phyloP scores from a whole-genome alignment of 2,329 filamentous ascomycete genomes.

The Incumbomyces lentus region DNA sequence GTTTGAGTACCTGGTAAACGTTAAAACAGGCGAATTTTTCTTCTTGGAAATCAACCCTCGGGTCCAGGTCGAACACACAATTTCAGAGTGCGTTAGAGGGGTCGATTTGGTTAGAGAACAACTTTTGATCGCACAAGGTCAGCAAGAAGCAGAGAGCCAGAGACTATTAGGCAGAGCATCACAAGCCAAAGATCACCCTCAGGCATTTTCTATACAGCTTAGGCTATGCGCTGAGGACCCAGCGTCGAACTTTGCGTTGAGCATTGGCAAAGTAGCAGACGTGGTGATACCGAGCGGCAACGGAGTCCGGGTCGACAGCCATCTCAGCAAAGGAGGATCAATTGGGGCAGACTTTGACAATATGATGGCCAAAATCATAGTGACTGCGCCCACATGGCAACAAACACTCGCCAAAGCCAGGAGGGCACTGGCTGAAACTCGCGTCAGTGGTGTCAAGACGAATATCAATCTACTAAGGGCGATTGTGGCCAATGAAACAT shows the following conservation, averaged over 20 bases:
- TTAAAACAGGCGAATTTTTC: constrained; percentile 40
- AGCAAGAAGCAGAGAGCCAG: constrained; percentile 28
- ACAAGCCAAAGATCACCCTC: constrained; percentile 28
- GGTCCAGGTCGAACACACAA: constrained; percentile 52
- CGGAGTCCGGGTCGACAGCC: constrained; percentile 48
- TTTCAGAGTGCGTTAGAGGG: constrained; percentile 46
- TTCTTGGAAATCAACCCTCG: constrained; percentile 53
- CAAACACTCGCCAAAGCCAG: constrained; percentile 43
- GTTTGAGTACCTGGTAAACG: constrained; percentile 53
- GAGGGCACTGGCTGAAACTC: constrained; percentile 46
- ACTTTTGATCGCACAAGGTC: constrained; percentile 44
- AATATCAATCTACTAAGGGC: constrained; percentile 46
- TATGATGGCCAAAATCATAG: constrained; percentile 49
- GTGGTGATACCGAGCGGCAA: constrained; percentile 48
- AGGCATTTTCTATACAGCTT: constrained; percentile 43
- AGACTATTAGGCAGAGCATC: constrained; percentile 22
- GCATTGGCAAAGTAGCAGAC: constrained; percentile 48
- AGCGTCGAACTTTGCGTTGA: constrained; percentile 43
- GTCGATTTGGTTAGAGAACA: constrained; percentile 48
- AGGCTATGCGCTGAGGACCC: constrained; percentile 49
- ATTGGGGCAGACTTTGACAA: constrained; percentile 50
- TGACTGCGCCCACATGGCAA: constrained; percentile 46
- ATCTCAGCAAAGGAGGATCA: constrained; percentile 37
- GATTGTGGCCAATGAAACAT: constrained; percentile 43
- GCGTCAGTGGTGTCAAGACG: constrained; percentile 48